These are phyloP conservation scores for Psophocarpus tetragonolobus DNA, from an alignment of 306 rosid species.

Conservation along the genomic window DNA sequence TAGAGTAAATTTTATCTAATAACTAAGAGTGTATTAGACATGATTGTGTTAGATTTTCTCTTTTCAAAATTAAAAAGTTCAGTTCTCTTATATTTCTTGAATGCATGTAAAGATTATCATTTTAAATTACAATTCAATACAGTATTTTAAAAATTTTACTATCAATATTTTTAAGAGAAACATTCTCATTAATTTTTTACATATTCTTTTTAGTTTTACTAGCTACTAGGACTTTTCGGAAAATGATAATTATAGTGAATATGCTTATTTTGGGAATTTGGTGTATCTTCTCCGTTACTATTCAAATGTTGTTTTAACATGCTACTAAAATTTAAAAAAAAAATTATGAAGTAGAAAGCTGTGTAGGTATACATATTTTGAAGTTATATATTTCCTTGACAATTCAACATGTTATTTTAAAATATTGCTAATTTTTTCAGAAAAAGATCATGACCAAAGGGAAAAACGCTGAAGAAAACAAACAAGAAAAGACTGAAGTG, in stretches of 20 bases:
- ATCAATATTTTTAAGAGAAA: too few relatives aligned
- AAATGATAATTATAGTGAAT: background rate
- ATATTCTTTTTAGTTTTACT: background rate
- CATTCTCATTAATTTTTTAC: background rate
- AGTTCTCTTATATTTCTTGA: background rate
- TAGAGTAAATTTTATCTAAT: too few relatives aligned
- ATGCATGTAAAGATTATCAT: background rate
- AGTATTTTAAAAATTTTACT: too few relatives aligned
- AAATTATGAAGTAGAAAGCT: too few relatives aligned
- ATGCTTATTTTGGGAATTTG: background rate
- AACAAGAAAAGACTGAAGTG: background rate
- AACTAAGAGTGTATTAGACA: background rate
- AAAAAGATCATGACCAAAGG: background rate
- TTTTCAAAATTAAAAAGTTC: too few relatives aligned
- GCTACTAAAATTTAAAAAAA: background rate
- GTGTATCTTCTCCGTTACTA: background rate
- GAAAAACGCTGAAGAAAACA: background rate
- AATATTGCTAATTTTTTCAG: background rate
- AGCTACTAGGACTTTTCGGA: background rate
- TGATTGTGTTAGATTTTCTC: background rate
- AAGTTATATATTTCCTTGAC: background rate
- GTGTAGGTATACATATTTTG: too few relatives aligned
- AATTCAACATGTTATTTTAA: background rate
- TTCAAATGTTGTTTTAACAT: background rate
- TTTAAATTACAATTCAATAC: background rate